phyloP scores from a whole-genome alignment of 1,284 basidiomycete genomes.

The Sphagnurus paluster region DNA sequence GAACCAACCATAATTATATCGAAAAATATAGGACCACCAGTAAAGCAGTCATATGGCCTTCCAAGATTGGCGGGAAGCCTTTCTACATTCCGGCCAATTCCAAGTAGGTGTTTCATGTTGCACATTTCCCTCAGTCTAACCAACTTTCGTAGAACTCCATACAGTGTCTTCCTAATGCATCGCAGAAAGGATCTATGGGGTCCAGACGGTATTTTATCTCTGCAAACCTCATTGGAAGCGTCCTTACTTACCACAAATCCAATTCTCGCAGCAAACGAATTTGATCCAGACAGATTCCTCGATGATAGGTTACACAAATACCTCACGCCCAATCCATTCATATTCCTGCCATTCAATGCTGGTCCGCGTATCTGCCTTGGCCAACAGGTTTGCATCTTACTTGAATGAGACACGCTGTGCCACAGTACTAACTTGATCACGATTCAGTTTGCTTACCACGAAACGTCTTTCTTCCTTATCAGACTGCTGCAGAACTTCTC shows the following conservation, averaged over 20 bases:
- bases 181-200: conserved; percentile 40
- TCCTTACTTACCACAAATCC: background rate
- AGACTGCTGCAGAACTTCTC: conserved; percentile 48
- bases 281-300: conserved; percentile 62
- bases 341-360: conserved; percentile 63
- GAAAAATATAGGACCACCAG: conserved; percentile 29
- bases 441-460: conserved; percentile 40
- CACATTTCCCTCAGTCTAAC: background rate
- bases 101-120: conserved; percentile 6
- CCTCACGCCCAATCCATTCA: conserved; percentile 54
- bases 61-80: conserved; percentile 23
- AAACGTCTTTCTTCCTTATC: conserved; percentile 40
- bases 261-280: conserved; percentile 39
- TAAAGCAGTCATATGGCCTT: conserved; percentile 25
- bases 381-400: conserved; percentile 30
- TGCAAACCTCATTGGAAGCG: background rate
- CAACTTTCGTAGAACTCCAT: background rate
- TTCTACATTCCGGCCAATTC: conserved; percentile 22
- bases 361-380: conserved; percentile 56
- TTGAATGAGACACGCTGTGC: background rate
- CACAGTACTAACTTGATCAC: background rate
- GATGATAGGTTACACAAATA: conserved; percentile 52
- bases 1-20: background rate
- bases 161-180: conserved; percentile 14
- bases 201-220: conserved; percentile 29